Evolutionary conservation across 192 early-diverging fungal genomes (phyloP), one percentile per base, ranked within the genome.

Genomic region (Linnemannia zychae): DNA sequence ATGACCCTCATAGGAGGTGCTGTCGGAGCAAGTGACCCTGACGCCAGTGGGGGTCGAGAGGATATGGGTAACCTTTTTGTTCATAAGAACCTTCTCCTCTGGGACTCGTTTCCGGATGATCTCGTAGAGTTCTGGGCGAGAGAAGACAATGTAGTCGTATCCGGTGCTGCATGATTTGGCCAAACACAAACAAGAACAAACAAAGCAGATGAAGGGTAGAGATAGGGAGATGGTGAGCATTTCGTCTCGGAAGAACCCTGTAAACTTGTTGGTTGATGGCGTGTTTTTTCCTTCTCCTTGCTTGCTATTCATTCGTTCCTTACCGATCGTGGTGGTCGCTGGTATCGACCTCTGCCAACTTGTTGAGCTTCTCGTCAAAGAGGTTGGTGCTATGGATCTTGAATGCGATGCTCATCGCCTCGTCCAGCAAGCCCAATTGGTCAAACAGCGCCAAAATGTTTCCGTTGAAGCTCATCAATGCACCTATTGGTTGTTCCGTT

Each of bases 401-500:
- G 36, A 81, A 75, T 28, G 72, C 37, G 52, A 81, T 70, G 18
- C 65, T 49, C 52, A 57, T 71, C 1, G 75, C 50, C 7, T 81
- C 79, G 0, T 81, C 79, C 24, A 63, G 75, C 18, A 81, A n/a
- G 1, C 73, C 73, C 15, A 81, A 33, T 22, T 81, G 79, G n/a
- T 81, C 79, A 70, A 81, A 75, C 15, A 75, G 73, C 4, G 79
- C 73, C n/a, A 81, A 24, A 22, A 81, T 75, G 31, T 75, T 75
- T 13, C 67, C 79, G 28, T 75, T 81, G 28, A 81, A 40, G 18
- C 66, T 48, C 73, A 81, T 68, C 53, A 81, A 47, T 17, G 79
- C 71, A 28, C 79, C 79, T 80, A 70, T 31, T n/a, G n/a, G n/a
- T n/a, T n/a, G n/a, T n/a, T 52, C 15, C 22, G 9, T 66, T n/a